Percentiles rank a stretch among this genome's conserved stretches.
Evolutionary conservation across 2,329 filamentous ascomycete species (phyloP).

Genomic region (Colletotrichum neosansevieriae): DNA sequence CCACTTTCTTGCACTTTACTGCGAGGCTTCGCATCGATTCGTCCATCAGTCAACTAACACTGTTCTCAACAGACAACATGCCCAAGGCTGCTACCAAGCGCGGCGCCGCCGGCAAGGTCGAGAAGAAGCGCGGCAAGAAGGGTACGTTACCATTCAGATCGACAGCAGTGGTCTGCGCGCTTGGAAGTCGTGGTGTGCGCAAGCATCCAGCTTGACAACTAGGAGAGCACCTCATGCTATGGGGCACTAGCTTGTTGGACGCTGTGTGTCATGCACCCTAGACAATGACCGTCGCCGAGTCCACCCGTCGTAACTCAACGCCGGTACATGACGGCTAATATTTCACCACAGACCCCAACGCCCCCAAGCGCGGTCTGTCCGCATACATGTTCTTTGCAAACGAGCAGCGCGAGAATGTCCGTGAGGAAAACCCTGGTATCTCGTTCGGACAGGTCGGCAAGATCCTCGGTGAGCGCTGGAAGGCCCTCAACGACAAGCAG

Average conservation of each 20-base stretch:
- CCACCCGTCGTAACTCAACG: not conserved
- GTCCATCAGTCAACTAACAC: constrained; percentile 44
- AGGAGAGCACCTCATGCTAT: too few species aligned
- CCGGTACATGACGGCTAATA: constrained; percentile 32
- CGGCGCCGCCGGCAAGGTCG: constrained; percentile 62
- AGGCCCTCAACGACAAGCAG: constrained; percentile 94
- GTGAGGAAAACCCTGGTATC: constrained; percentile 98
- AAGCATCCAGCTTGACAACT: not conserved
- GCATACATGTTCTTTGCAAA: constrained; percentile 99
- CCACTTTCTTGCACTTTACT: constrained; percentile 3
- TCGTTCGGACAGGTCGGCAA: constrained; percentile 98
- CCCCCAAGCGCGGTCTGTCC: constrained; percentile 98
- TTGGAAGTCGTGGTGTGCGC: not conserved
- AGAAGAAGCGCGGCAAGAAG: constrained; percentile 71
- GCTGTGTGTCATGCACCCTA: not conserved
- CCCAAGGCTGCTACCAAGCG: constrained; percentile 70
- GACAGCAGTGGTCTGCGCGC: too few species aligned
- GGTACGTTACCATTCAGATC: constrained; percentile 54
- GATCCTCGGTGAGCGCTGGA: constrained; percentile 98
- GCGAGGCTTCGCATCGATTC: not conserved
- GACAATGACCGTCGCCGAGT: not conserved
- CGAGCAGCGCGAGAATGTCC: constrained; percentile 97
- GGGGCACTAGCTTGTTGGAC: too few species aligned
- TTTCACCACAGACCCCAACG: constrained; percentile 82
- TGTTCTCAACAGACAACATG: constrained; percentile 58